Base-by-base conservation (phyloP, 2,329 filamentous ascomycete genomes). In the Botrytis galanthina region DNA sequence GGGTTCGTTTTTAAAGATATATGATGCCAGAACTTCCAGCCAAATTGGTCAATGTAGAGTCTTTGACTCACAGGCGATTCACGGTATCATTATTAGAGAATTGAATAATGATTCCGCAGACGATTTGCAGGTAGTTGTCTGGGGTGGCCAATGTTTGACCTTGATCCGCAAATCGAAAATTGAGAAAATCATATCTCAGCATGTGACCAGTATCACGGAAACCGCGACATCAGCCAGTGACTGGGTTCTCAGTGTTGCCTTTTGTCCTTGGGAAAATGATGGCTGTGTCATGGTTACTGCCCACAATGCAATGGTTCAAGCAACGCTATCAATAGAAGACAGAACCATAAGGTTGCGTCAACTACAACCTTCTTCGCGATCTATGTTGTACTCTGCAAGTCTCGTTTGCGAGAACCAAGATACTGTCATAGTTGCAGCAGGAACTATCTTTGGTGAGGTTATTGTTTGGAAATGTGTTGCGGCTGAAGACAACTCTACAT, bases 381-480 rank as follows among this genome's bases (percentile, higher is more conserved):
- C 94, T 2, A 94, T 97, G 72, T 86, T 99, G 12, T 99, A 97
- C 82, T 93, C 94, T 26, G 95, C 94, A 8, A 89, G 93, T 79
- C 82, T 97, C 29, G 83, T 86, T 57, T 93, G 91, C 87, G 82
- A 90, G 12, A 86, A 86, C 10, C 71, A 82, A 9, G 84, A 85
- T 62, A 85, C 85, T 70, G 85, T 97, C 63, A 86, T 98, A 32
- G 88, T 98, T 69, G 93, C 94, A 10, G 93, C 93, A 4, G 96
- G 96, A 1, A 98, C 96, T 0, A 94, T 95, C 1, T 98, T 98
- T 82, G 96, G 96, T 4, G 95, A 98, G 81, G 92, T 99, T 10
- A 86, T 98, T 54, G 88, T 97, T 26, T 98, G 96, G 96, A 93
- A 91, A 76, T 94, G 89, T 77, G 83, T 84, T 64, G 77, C 86